Conservation (phyloP, 257 asterid genomes). For the Anisodus tanguticus region DNA sequence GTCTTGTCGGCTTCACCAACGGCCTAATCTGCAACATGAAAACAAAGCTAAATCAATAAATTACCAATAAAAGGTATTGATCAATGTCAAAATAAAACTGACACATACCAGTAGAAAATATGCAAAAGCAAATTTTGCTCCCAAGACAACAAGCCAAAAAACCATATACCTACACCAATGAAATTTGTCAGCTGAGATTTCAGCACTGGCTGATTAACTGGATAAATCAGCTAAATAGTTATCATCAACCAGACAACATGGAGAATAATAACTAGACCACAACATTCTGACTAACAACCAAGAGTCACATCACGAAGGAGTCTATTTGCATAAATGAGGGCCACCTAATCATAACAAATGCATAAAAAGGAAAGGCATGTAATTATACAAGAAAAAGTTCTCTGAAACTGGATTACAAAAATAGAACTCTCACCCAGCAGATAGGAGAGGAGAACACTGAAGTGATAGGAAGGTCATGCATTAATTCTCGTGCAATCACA, state of each 20-base stretch:
- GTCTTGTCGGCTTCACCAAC: constrained; percentile 71
- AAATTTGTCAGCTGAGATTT: constrained; percentile 14
- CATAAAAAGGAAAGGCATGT: background rate
- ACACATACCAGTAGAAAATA: constrained; percentile 81
- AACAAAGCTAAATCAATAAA: constrained; percentile 30
- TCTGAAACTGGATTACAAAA: background rate
- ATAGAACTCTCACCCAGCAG: background rate
- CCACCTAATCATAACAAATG: background rate
- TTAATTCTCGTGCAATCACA: constrained; percentile 3
- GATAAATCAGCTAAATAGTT: constrained; percentile 18
- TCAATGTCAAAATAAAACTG: constrained; percentile 31
- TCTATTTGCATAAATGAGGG: constrained; percentile 11
- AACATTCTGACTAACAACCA: background rate
- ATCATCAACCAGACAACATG: background rate
- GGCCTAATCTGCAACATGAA: constrained; percentile 74
- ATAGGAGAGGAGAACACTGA: background rate
- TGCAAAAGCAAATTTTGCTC: constrained; percentile 87
- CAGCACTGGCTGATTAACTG: constrained; percentile 16
- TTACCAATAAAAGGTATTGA: constrained; percentile 26
- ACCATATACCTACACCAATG: constrained; percentile 71
- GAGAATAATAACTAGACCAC: background rate
- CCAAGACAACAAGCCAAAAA: constrained; percentile 90
- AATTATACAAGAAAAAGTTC: constrained; percentile 4
- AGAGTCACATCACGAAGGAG: background rate
- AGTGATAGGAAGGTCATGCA: background rate